Evolutionary conservation across 208 protist genomes (phyloP), one percentile per base, ranked within the genome.

Genomic region (Trypanosomatidae sp.): DNA sequence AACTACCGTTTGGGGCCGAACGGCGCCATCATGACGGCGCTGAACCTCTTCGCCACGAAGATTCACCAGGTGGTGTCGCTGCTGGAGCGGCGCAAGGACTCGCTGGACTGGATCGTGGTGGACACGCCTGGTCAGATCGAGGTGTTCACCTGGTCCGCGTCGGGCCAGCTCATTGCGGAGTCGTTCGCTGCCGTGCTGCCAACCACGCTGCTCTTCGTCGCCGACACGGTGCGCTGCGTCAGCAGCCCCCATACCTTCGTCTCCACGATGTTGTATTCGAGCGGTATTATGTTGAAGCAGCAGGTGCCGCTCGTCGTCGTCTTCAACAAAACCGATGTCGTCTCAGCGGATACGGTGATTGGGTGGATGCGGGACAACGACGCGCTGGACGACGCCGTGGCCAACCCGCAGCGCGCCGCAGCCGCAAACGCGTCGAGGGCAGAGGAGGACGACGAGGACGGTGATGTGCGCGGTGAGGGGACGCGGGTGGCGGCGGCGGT

Each of bases 91-190:
- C n/a, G n/a, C n/a, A 91, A 87, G 70, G 81, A 89, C 12, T 43
- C 76, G 41, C 67, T 98, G 22, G 94, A 98, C 36, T 99, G 99
- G 83, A 89, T 99, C 36, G 81, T 99, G 10, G 84, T 99, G n/a
- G 99, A 99, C 82, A 99, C 99, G 22, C 99, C 99, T 8, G 99
- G 99, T 0, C 99, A 99, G 86, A 99, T 99, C 65, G 99, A 99
- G 80, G 96, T 99, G 22, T 99, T 99, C 80, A 99, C 98, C 19
- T 99, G 99, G 98, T 99, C 95, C 8, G 99, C 99, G 1, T 99
- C 94, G 2, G 99, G 99, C 33, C 83, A 98, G 44, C 97, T 99
- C 50, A 99, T 99, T 62, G 93, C 98, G 0, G 98, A 99, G 53
- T 74, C 97, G 0, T 80, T 99, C 22, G 90, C 91, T 8, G 85